phyloP scores from a whole-genome alignment of 2,329 filamentous ascomycete species.

The Calonectria henricotiae region DNA sequence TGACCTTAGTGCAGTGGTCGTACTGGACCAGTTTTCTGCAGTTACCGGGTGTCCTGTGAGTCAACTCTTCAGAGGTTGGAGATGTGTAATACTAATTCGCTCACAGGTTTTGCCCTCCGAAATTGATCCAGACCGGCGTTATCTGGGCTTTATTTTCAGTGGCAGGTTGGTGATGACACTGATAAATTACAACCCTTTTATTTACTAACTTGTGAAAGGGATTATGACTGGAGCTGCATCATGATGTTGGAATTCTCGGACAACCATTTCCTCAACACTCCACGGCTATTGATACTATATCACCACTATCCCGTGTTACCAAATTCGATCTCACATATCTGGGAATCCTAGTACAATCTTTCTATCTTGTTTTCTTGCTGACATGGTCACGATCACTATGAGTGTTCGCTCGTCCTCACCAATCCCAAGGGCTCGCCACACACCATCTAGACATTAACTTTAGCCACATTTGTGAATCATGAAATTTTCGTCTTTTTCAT shows the following conservation, averaged over 20 bases:
- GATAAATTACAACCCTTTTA: background rate
- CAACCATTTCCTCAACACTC: background rate
- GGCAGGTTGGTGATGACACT: conserved; percentile 18
- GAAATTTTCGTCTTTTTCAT: background rate
- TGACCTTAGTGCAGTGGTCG: conserved; percentile 40
- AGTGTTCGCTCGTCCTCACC: background rate
- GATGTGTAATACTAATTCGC: conserved; percentile 13
- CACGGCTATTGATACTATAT: too few species aligned
- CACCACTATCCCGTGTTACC: background rate
- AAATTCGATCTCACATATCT: background rate
- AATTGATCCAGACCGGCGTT: conserved; percentile 33
- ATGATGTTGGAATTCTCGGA: background rate
- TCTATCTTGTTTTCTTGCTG: background rate
- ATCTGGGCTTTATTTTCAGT: conserved; percentile 39
- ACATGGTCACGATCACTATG: too few species aligned
- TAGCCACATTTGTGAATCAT: background rate
- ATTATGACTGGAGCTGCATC: conserved; percentile 41
- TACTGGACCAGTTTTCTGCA: conserved; percentile 46
- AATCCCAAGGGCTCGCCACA: background rate
- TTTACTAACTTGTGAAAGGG: conserved; percentile 33
- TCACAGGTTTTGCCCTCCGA: conserved; percentile 38
- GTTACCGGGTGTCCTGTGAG: conserved; percentile 45
- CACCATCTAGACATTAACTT: background rate
- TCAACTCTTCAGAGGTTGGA: background rate
- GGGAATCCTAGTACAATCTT: background rate